Evolutionary conservation across 305 asterid species (phyloP).

Genomic region (Rubia peregrina): DNA sequence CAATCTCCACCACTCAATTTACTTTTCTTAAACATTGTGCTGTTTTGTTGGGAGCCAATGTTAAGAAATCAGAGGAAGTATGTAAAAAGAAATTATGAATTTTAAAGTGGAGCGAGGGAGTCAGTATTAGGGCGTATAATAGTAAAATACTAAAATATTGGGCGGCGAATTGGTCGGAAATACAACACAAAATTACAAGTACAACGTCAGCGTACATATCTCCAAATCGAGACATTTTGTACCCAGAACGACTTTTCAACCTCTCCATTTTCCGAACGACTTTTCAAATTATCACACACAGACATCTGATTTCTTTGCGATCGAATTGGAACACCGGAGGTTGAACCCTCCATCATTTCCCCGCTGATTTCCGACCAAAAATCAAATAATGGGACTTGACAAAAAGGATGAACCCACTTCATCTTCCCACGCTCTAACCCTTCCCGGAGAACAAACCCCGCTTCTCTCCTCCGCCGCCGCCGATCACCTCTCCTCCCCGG

Average conservation of each 20-base stretch:
- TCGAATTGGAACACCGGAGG: not conserved
- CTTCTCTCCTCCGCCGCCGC: conserved; percentile 27
- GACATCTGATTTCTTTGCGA: not conserved
- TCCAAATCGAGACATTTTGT: too few species aligned
- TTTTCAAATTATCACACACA: not conserved
- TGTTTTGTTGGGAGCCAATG: too few species aligned
- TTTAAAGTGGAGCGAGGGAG: too few species aligned
- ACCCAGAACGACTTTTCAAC: not conserved
- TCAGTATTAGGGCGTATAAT: too few species aligned
- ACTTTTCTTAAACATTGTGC: too few species aligned
- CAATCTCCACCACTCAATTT: too few species aligned
- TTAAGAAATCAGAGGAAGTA: too few species aligned
- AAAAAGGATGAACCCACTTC: conserved; percentile 42
- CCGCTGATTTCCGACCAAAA: conserved; percentile 7
- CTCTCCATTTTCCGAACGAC: not conserved
- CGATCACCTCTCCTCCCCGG: conserved; percentile 50
- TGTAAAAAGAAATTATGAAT: too few species aligned
- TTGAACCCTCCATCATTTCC: not conserved
- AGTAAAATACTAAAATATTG: too few species aligned
- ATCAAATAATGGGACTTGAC: conserved; percentile 29
- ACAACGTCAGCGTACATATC: too few species aligned
- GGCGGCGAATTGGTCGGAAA: too few species aligned
- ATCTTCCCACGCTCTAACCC: conserved; percentile 35
- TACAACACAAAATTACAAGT: too few species aligned
- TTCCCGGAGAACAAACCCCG: conserved; percentile 75